Conservation (phyloP, 192 early-diverging fungal genomes). For the Coemansia sp. region DNA sequence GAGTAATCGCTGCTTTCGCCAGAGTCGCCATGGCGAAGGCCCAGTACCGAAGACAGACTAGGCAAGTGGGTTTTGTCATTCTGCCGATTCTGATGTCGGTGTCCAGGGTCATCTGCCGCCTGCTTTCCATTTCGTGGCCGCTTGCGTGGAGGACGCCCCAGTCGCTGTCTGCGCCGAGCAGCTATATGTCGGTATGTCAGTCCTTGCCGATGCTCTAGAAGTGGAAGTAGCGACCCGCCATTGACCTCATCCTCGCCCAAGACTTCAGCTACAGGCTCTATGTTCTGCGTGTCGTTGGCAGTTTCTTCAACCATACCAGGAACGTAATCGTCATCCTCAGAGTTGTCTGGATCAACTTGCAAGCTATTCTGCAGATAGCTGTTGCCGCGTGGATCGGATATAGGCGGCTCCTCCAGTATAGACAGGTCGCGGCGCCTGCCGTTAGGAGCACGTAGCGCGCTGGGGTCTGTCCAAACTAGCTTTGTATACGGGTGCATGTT, state of each 20-base stretch:
- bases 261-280: not conserved
- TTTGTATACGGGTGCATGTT: conserved; percentile 53
- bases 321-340: conserved; percentile 48
- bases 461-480: conserved; percentile 48
- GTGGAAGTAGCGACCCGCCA: not conserved
- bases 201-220: conserved; percentile 5
- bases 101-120: not conserved
- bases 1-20: not conserved
- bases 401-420: conserved; percentile 4
- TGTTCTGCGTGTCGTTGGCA: conserved; percentile 10
- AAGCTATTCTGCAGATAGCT: not conserved
- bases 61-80: conserved; percentile 6
- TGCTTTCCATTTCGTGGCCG: not conserved
- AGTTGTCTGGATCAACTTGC: conserved; percentile 27
- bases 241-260: not conserved
- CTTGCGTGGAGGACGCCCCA: not conserved
- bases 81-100: not conserved
- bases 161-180: conserved; percentile 11
- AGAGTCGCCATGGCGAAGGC: not conserved
- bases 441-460: conserved; percentile 5
- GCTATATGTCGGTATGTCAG: conserved; percentile 37
- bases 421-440: conserved; percentile 14
- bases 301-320: conserved; percentile 26
- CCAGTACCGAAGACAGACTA: conserved; percentile 12
- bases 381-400: not conserved